Percentiles rank a stretch among this genome's conserved stretches.
These are phyloP conservation scores for Bocquillonia castaneifolia DNA, from an alignment of 441 rosid genomes.

Conservation along the genomic window DNA sequence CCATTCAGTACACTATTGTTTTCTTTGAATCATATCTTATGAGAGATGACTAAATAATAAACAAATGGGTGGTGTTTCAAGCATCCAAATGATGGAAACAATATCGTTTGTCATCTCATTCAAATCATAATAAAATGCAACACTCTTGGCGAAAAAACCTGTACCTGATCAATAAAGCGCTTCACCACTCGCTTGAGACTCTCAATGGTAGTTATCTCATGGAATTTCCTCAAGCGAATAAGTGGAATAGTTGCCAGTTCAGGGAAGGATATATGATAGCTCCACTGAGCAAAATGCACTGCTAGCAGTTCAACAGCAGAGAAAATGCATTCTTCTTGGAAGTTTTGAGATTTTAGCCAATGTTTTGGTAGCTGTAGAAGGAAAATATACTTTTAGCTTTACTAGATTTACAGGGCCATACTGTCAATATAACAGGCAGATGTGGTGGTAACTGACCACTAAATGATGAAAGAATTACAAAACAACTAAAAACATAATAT, in stretches of 20 bases:
- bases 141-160: not conserved
- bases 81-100: not conserved
- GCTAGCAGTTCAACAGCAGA: constrained; percentile 48
- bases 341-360: constrained; percentile 79
- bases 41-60: not conserved
- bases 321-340: constrained; percentile 52
- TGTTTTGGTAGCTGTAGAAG: constrained; percentile 71
- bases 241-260: constrained; percentile 79
- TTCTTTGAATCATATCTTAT: not conserved
- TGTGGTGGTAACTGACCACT: not conserved
- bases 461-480: not conserved
- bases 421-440: not conserved
- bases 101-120: not conserved
- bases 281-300: constrained; percentile 82
- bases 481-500: not conserved
- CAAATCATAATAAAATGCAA: not conserved
- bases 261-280: constrained; percentile 83
- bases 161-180: constrained; percentile 76
- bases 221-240: constrained; percentile 57
- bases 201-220: constrained; percentile 54
- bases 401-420: not conserved
- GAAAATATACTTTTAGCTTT: constrained; percentile 17
- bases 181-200: constrained; percentile 49
- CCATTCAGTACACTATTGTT: not conserved
- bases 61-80: not conserved